These are phyloP conservation scores for Gnomoniopsis smithogilvyi DNA, from an alignment of 2,329 filamentous ascomycete genomes.

Conservation along the genomic window DNA sequence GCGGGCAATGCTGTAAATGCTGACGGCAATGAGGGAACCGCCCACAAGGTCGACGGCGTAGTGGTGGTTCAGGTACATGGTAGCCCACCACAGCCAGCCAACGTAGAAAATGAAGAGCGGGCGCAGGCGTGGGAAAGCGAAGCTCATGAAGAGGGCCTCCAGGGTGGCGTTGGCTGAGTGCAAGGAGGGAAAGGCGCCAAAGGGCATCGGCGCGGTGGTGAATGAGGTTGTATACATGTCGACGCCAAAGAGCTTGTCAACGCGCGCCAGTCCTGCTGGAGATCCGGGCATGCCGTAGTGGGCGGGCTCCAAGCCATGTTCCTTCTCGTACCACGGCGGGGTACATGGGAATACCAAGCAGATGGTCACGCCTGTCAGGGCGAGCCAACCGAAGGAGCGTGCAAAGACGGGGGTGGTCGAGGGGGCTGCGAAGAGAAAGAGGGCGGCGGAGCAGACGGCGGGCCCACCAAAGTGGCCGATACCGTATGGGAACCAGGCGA, in stretches of 20 bases:
- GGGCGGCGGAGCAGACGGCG: conserved; percentile 69
- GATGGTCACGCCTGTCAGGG: conserved; percentile 80
- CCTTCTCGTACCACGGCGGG: conserved; percentile 94
- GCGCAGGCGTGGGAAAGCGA: conserved; percentile 81
- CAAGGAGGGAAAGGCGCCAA: conserved; percentile 91
- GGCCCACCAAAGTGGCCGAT: conserved; percentile 87
- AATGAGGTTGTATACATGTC: conserved; percentile 94
- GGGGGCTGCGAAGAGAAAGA: conserved; percentile 88
- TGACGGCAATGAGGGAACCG: conserved; percentile 73
- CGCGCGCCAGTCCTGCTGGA: conserved; percentile 81
- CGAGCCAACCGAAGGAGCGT: conserved; percentile 88
- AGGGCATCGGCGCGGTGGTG: conserved; percentile 84
- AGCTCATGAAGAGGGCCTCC: conserved; percentile 88
- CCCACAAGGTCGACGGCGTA: conserved; percentile 91
- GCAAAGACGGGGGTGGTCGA: conserved; percentile 83
- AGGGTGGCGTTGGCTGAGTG: conserved; percentile 88
- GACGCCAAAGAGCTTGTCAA: conserved; percentile 85
- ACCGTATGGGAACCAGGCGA: conserved; percentile 93
- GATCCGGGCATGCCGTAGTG: conserved; percentile 90
- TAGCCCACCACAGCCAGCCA: conserved; percentile 96
- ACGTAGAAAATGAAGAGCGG: conserved; percentile 80
- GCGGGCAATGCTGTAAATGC: conserved; percentile 79
- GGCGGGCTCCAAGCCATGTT: conserved; percentile 84
- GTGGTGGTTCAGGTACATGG: conserved; percentile 97
- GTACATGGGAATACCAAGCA: conserved; percentile 92